Percentiles rank a stretch among this genome's conserved stretches.
Evolutionary conservation across 2,329 filamentous ascomycete species (phyloP).

Genomic region (Arthrocladium fulminans): DNA sequence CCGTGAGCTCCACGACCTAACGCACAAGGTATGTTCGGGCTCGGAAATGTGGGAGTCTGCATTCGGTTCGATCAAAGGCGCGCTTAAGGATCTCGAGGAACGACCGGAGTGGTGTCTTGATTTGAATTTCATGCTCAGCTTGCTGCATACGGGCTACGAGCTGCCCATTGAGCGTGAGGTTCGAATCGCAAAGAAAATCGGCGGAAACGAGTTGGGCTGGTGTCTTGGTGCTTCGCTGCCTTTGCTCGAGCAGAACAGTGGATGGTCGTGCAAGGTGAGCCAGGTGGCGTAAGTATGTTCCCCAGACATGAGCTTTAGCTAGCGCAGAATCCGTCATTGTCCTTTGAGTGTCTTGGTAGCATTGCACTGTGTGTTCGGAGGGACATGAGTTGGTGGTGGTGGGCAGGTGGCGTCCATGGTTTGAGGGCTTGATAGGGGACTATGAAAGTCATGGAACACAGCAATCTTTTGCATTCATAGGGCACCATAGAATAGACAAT

Average conservation of each 20-base stretch:
- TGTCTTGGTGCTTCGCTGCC: constrained; percentile 92
- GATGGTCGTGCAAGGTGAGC: constrained; percentile 81
- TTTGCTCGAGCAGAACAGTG: constrained; percentile 68
- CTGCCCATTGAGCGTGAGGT: constrained; percentile 96
- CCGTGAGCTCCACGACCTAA: constrained; percentile 76
- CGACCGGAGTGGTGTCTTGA: constrained; percentile 90
- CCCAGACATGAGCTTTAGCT: background rate
- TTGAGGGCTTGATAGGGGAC: too few relatives aligned
- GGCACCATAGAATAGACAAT: background rate
- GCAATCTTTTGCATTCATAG: background rate
- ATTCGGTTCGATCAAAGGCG: constrained; percentile 62
- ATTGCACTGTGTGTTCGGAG: too few relatives aligned
- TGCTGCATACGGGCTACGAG: constrained; percentile 92
- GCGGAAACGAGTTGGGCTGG: constrained; percentile 94
- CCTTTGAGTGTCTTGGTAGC: background rate
- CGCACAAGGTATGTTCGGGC: constrained; percentile 75
- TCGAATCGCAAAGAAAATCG: constrained; percentile 98
- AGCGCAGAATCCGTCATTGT: background rate
- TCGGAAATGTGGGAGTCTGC: constrained; percentile 62
- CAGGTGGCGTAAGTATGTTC: constrained; percentile 51
- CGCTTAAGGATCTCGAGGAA: constrained; percentile 67
- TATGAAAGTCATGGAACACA: background rate
- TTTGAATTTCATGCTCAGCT: constrained; percentile 88
- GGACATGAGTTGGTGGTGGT: too few relatives aligned
- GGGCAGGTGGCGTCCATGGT: too few relatives aligned